These are phyloP conservation scores for Diplogelasinospora grovesii DNA, from an alignment of 495 filamentous ascomycete species.

Conservation along the genomic window DNA sequence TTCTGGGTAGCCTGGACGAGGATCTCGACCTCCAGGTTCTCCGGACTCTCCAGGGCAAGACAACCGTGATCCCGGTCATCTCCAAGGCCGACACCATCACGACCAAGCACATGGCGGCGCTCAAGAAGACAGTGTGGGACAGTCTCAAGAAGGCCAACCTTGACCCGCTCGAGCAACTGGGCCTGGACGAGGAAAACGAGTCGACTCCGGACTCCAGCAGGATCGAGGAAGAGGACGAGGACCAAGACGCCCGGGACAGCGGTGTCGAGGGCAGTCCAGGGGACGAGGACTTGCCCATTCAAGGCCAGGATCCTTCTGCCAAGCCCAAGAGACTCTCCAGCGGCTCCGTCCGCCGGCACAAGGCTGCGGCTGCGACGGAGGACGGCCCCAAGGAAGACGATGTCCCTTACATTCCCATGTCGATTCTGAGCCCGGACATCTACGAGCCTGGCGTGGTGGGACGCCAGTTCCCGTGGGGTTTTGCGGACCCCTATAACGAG, in stretches of 20 bases:
- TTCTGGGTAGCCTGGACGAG: constrained; percentile 72
- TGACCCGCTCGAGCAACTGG: constrained; percentile 81
- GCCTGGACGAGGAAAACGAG: constrained; percentile 66
- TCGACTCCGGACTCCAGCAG: constrained; percentile 43
- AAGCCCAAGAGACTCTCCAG: constrained; percentile 42
- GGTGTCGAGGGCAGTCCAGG: constrained; percentile 15
- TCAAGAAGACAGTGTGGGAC: constrained; percentile 85
- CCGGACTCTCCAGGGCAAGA: constrained; percentile 84
- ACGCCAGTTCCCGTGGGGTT: constrained; percentile 90
- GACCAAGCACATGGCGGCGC: constrained; percentile 81
- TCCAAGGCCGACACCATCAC: constrained; percentile 97
- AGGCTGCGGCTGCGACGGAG: constrained; percentile 29
- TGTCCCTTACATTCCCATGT: constrained; percentile 67
- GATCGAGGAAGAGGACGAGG: constrained; percentile 57
- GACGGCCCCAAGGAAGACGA: constrained; percentile 33
- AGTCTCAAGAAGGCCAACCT: constrained; percentile 80
- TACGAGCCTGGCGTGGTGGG: constrained; percentile 76
- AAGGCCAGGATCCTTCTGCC: constrained; percentile 27
- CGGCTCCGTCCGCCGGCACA: constrained; percentile 40
- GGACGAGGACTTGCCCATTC: constrained; percentile 23
- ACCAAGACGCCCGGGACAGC: constrained; percentile 17
- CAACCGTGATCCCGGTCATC: constrained; percentile 91
- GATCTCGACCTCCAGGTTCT: constrained; percentile 88
- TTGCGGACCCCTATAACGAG: constrained; percentile 83
- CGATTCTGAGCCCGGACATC: constrained; percentile 86